Evolutionary conservation across 441 rosid genomes (phyloP).

Genomic region (Jatropha multifida): DNA sequence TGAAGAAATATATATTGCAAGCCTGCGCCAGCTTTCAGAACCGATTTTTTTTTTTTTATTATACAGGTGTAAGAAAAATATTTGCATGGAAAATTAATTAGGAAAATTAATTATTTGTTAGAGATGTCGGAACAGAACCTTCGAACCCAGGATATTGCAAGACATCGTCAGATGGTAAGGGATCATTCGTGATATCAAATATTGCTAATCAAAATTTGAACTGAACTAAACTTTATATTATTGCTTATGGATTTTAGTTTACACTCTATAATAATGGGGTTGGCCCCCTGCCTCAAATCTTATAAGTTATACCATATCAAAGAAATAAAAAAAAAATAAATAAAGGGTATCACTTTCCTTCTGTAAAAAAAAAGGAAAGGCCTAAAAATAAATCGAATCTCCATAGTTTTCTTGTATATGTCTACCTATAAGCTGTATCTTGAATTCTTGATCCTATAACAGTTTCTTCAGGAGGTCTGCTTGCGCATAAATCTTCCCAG

Average conservation of each 20-base stretch:
- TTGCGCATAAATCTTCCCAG: conserved; percentile 14
- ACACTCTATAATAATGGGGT: conserved; percentile 9
- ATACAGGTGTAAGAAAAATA: no score
- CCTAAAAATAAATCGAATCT: neutral
- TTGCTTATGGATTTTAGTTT: neutral
- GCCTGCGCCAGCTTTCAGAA: no score
- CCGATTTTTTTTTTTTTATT: no score
- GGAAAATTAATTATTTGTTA: no score
- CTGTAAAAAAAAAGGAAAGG: neutral
- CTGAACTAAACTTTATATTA: neutral
- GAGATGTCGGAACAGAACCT: no score
- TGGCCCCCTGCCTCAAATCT: conserved; percentile 13
- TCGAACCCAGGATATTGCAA: no score
- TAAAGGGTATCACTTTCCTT: neutral
- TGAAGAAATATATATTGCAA: no score
- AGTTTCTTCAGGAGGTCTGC: conserved; percentile 12
- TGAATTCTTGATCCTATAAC: neutral
- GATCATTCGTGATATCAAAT: no score
- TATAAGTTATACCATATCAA: neutral
- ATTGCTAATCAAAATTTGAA: neutral
- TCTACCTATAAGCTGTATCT: conserved; percentile 1
- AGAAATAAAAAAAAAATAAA: neutral
- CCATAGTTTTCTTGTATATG: neutral
- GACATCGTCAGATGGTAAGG: no score
- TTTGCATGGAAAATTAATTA: no score